These are phyloP conservation scores for Rhizoclosmatium sp. DNA, from an alignment of 192 early-diverging fungal genomes.

Conservation along the genomic window DNA sequence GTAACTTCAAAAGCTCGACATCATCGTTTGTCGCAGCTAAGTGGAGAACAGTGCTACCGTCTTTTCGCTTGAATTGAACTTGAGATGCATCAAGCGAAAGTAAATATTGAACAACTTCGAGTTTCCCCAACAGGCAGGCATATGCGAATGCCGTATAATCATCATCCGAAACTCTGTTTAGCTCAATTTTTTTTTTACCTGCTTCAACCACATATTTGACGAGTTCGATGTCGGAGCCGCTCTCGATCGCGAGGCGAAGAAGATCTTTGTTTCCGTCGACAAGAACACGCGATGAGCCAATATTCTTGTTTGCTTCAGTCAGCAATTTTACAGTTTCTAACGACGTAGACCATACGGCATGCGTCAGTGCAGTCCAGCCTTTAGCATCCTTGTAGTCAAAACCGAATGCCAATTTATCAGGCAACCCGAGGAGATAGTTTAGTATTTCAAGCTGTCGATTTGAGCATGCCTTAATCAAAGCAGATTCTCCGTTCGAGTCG, in stretches of 20 bases:
- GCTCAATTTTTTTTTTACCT: not conserved
- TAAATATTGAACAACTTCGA: not conserved
- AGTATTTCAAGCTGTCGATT: too few relatives aligned
- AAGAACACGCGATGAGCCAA: too few relatives aligned
- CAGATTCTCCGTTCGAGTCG: too few relatives aligned
- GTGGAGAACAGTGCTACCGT: constrained; percentile 13
- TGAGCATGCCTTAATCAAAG: too few relatives aligned
- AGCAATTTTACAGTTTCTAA: too few relatives aligned
- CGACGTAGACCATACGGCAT: too few relatives aligned
- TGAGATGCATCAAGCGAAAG: not conserved
- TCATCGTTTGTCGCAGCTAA: not conserved
- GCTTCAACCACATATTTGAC: not conserved
- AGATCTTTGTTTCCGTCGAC: not conserved
- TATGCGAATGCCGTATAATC: not conserved
- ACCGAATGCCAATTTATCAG: too few relatives aligned
- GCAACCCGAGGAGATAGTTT: too few relatives aligned
- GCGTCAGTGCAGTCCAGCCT: too few relatives aligned
- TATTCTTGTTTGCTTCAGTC: too few relatives aligned
- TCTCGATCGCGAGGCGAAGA: not conserved
- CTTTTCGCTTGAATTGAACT: not conserved
- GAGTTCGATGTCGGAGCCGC: not conserved
- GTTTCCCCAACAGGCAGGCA: not conserved
- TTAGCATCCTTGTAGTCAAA: too few relatives aligned
- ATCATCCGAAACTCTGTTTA: not conserved
- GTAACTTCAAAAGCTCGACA: not conserved